A percentile compares a stretch with the other conserved stretches of the same genome.
phyloP scores from a whole-genome alignment of 768 basidiomycete genomes.

The Lactarius indigo region DNA sequence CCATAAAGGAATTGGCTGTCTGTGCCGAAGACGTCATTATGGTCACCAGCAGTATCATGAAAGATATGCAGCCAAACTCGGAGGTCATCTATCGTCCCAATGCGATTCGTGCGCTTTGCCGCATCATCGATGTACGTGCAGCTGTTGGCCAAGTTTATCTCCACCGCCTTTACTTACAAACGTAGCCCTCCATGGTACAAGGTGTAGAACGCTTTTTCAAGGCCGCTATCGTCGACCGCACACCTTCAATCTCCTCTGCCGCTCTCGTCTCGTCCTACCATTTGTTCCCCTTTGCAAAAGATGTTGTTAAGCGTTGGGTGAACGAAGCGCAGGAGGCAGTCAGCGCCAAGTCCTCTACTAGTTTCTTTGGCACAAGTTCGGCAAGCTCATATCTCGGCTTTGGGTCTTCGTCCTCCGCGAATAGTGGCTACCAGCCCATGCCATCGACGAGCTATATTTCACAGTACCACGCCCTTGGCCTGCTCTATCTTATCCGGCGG shows the following conservation, averaged over 20 bases:
- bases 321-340: slow-evolving; percentile 98
- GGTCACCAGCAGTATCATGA: slow-evolving; percentile 99
- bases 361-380: slow-evolving; percentile 51
- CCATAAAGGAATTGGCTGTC: slow-evolving; percentile 94
- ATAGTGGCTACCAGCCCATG: slow-evolving; percentile 68
- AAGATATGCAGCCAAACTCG: slow-evolving; percentile 99
- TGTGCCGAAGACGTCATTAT: slow-evolving; percentile 99
- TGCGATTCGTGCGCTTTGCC: slow-evolving; percentile 91
- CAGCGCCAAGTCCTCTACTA: slow-evolving; percentile 74
- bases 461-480: slow-evolving; percentile 94
- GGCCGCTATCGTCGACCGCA: slow-evolving; percentile 96
- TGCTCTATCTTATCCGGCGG: slow-evolving; percentile 91
- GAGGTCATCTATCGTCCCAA: slow-evolving; percentile 99
- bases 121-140: slow-evolving; percentile 90
- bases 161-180: slow-evolving; percentile 15
- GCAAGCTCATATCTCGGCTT: slow-evolving; percentile 72
- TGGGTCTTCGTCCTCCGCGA: slow-evolving; percentile 45
- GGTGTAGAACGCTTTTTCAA: slow-evolving; percentile 99
- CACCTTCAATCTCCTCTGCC: slow-evolving; percentile 91
- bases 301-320: slow-evolving; percentile 98
- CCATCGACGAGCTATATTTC: slow-evolving; percentile 89
- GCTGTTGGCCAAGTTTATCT: background rate
- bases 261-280: slow-evolving; percentile 97
- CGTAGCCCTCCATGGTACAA: slow-evolving; percentile 98
- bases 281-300: slow-evolving; percentile 87